Conservation (phyloP, 164 flowering plant genomes). For the Litsea cubeba region DNA sequence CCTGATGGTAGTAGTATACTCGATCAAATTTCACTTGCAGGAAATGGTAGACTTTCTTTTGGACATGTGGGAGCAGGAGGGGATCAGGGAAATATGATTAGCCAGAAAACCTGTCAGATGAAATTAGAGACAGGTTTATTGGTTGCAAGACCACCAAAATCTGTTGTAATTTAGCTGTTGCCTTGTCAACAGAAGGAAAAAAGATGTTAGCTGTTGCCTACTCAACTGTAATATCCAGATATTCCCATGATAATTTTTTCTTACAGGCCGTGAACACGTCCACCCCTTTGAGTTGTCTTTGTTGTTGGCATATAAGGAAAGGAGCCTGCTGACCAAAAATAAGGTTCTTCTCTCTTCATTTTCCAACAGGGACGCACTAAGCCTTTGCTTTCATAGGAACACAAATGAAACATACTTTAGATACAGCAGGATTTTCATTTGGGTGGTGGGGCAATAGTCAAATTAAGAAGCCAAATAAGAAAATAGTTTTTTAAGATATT, state of each 20-base stretch:
- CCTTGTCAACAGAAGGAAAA: neutral
- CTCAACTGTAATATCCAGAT: neutral
- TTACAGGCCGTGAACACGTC: neutral
- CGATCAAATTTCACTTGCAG: conserved; percentile 25
- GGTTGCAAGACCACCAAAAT: neutral
- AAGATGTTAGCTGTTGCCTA: neutral
- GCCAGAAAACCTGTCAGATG: neutral
- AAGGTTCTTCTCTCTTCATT: neutral
- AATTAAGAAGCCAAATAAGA: too few species aligned
- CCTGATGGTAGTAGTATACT: neutral
- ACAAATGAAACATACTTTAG: neutral
- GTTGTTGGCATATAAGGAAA: too few species aligned
- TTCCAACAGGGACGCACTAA: neutral
- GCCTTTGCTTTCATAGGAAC: neutral
- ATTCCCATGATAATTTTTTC: neutral
- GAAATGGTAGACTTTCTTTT: conserved; percentile 53
- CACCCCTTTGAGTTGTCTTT: neutral
- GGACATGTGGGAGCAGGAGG: conserved; percentile 4
- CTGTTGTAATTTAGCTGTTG: neutral
- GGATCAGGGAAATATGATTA: conserved; percentile 75
- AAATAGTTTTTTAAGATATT: too few species aligned
- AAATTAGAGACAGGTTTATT: neutral
- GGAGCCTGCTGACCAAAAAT: too few species aligned
- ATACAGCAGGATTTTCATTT: neutral
- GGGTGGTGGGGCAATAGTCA: too few species aligned